Percentiles rank a stretch among this genome's conserved stretches.
phyloP scores from a whole-genome alignment of 2,329 filamentous ascomycete genomes.

The Colletotrichum orbiculare region DNA sequence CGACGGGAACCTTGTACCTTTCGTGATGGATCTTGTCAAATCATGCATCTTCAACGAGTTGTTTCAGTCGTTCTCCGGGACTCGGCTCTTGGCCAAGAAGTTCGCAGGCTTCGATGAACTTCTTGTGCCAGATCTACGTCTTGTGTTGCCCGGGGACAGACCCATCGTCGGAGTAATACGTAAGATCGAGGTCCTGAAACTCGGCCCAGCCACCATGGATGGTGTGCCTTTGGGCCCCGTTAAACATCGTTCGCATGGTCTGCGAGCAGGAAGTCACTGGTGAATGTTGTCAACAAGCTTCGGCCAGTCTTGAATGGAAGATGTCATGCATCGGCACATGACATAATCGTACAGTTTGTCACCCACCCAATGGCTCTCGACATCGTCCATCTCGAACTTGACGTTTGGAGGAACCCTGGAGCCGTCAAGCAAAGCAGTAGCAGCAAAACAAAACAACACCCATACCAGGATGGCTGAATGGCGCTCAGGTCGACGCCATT shows the following conservation, averaged over 20 bases:
- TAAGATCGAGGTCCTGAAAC: conserved; percentile 39
- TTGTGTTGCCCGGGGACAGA: conserved; percentile 23
- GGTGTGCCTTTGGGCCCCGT: conserved; percentile 52
- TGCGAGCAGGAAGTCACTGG: conserved; percentile 50
- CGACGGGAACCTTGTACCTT: conserved; percentile 46
- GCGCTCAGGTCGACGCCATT: conserved; percentile 15
- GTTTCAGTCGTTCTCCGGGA: conserved; percentile 43
- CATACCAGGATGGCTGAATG: conserved; percentile 5
- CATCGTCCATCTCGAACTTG: conserved; percentile 66
- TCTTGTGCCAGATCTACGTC: conserved; percentile 33
- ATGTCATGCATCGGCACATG: conserved; percentile 65
- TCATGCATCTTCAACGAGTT: conserved; percentile 46
- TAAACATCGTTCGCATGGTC: background rate
- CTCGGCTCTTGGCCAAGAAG: conserved; percentile 42
- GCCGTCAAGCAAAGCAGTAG: background rate
- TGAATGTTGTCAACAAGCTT: conserved; percentile 58
- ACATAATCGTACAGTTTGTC: conserved; percentile 68
- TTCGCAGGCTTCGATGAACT: conserved; percentile 37
- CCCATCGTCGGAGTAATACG: conserved; percentile 40
- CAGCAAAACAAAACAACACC: background rate
- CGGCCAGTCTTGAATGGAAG: conserved; percentile 66
- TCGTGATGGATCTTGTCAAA: conserved; percentile 48
- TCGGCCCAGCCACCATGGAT: conserved; percentile 65
- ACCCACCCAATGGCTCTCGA: conserved; percentile 66
- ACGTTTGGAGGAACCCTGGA: conserved; percentile 63